Percentiles rank a stretch among this genome's conserved stretches.
phyloP scores from a whole-genome alignment of 2,329 filamentous ascomycete species.

The Penicillium nordicum region DNA sequence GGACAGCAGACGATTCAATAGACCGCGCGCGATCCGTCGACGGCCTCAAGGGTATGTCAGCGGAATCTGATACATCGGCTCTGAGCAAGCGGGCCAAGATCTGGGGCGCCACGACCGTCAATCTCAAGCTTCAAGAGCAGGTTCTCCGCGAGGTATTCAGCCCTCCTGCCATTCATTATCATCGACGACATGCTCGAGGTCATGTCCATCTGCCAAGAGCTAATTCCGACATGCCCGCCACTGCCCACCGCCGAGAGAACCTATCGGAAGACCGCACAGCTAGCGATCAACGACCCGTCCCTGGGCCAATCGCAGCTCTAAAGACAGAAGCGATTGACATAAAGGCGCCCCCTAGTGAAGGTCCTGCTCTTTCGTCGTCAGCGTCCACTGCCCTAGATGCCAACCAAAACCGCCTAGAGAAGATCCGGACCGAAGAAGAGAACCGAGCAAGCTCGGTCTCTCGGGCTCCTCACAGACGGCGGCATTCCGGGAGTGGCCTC shows the following conservation, averaged over 20 bases:
- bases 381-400: conserved; percentile 39
- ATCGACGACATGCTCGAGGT: conserved; percentile 63
- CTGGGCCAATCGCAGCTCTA: conserved; percentile 19
- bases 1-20: conserved; percentile 32
- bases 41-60: conserved; percentile 17
- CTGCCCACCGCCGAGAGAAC: conserved; percentile 30
- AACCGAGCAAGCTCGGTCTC: conserved; percentile 41
- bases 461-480: conserved; percentile 49
- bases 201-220: conserved; percentile 61
- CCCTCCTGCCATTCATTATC: conserved; percentile 76
- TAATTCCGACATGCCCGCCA: conserved; percentile 29
- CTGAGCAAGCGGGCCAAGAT: conserved; percentile 51
- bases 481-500: conserved; percentile 84
- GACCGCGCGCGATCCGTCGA: conserved; percentile 21
- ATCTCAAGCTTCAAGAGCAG: conserved; percentile 81
- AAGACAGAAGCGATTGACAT: conserved; percentile 31
- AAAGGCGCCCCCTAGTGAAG: conserved; percentile 23
- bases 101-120: conserved; percentile 91
- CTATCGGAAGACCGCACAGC: conserved; percentile 33
- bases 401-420: conserved; percentile 33
- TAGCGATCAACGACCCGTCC: conserved; percentile 19
- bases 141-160: conserved; percentile 90
- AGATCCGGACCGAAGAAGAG: conserved; percentile 35
- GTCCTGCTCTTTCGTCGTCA: conserved; percentile 35
- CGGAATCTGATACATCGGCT: conserved; percentile 24